Evolutionary conservation across 2,329 filamentous ascomycete species (phyloP).

Genomic region (Epichloe glyceriae): DNA sequence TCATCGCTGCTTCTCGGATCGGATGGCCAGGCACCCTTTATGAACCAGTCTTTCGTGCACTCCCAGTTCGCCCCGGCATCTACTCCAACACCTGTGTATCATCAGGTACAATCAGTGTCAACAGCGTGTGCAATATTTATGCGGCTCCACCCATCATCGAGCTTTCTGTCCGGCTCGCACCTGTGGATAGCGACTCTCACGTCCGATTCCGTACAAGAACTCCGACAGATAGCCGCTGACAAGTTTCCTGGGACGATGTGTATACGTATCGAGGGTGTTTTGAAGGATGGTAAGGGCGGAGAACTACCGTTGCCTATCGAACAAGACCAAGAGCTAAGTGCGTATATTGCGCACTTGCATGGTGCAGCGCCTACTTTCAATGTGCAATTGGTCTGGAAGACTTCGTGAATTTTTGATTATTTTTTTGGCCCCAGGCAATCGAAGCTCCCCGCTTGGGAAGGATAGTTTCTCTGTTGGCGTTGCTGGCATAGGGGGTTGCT

Average conservation of each 20-base stretch:
- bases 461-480: neutral
- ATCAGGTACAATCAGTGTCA: constrained; percentile 10
- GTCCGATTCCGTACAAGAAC: constrained; percentile 43
- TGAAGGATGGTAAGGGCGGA: constrained; percentile 44
- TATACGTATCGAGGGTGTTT: constrained; percentile 50
- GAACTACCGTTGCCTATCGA: constrained; percentile 54
- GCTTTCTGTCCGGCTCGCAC: constrained; percentile 33
- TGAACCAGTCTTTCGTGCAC: constrained; percentile 19
- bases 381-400: constrained; percentile 25
- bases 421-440: neutral
- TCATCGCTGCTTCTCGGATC: constrained; percentile 26
- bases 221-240: constrained; percentile 46
- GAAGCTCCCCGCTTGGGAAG: neutral
- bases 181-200: constrained; percentile 56
- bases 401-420: constrained; percentile 5
- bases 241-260: constrained; percentile 50
- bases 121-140: constrained; percentile 48
- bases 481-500: neutral
- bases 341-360: constrained; percentile 55
- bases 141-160: constrained; percentile 51
- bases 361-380: constrained; percentile 30
- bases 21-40: constrained; percentile 24
- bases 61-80: constrained; percentile 16
- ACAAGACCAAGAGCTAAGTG: constrained; percentile 57
- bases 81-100: constrained; percentile 13